Evolutionary conservation across 2,329 filamentous ascomycete species (phyloP).

Genomic region (Ceratocystis harringtonii): DNA sequence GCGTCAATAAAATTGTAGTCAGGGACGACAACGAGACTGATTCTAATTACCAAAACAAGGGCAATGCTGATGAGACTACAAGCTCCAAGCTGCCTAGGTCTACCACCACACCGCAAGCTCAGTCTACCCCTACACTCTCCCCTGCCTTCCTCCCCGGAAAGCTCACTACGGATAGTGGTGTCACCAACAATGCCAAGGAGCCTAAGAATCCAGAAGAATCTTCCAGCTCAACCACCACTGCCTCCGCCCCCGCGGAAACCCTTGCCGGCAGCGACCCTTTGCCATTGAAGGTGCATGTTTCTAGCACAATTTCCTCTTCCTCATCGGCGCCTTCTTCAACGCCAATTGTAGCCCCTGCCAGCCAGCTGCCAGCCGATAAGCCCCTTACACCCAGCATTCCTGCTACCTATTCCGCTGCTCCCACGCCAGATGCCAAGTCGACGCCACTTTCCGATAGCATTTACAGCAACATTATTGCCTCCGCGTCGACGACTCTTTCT

Average conservation of each 20-base stretch:
- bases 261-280: not conserved
- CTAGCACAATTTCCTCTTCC: not conserved
- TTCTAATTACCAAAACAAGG: not conserved
- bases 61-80: not conserved
- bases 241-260: not conserved
- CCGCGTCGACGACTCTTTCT: conserved; percentile 11
- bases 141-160: not conserved
- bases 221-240: not conserved
- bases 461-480: conserved; percentile 12
- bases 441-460: conserved; percentile 9
- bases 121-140: not conserved
- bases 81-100: not conserved
- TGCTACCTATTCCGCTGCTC: not conserved
- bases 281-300: not conserved
- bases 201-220: conserved; percentile 4
- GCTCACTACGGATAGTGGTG: not conserved
- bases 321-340: not conserved
- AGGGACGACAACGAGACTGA: not conserved
- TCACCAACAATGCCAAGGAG: conserved; percentile 10
- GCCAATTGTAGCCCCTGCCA: not conserved
- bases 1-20: not conserved
- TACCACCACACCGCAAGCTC: not conserved
- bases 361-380: not conserved
- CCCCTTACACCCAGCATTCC: not conserved
- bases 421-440: not conserved